These are phyloP conservation scores for Lactarius sp. DNA, from an alignment of 768 basidiomycete species.

Conservation along the genomic window DNA sequence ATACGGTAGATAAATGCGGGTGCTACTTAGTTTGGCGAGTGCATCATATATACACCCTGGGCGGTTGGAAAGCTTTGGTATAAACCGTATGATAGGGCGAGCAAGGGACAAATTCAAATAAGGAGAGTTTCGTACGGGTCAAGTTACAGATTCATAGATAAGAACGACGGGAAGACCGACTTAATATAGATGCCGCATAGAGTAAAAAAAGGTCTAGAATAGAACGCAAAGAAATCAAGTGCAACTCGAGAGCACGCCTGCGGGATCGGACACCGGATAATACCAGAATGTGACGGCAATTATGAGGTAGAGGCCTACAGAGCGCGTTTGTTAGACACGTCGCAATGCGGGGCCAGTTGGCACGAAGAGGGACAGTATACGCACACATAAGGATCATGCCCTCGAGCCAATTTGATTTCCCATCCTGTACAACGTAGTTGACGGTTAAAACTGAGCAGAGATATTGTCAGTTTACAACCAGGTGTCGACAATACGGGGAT, in stretches of 20 bases:
- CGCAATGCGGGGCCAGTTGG: neutral
- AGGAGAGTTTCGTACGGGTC: too few species aligned
- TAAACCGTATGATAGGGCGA: too few species aligned
- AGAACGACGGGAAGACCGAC: neutral
- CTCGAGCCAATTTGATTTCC: conserved; percentile 82
- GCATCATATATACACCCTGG: too few species aligned
- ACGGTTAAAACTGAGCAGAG: conserved; percentile 67
- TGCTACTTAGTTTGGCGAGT: too few species aligned
- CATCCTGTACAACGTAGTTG: conserved; percentile 76
- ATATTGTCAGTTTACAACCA: neutral
- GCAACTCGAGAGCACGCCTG: conserved; percentile 17
- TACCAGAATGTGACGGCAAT: conserved; percentile 70
- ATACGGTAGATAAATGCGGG: too few species aligned
- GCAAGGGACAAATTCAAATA: too few species aligned
- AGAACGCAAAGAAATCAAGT: neutral
- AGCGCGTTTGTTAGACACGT: conserved; percentile 10
- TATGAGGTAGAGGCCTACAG: conserved; percentile 63
- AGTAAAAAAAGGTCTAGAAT: neutral
- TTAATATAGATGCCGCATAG: neutral
- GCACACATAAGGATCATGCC: conserved; percentile 67
- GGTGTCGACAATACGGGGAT: neutral
- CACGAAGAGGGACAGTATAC: conserved; percentile 27
- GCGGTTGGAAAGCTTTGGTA: too few species aligned
- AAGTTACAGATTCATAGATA: neutral
- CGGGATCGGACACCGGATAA: conserved; percentile 34